A percentile compares a stretch with the other conserved stretches of the same genome.
Conservation (phyloP, 306 rosid species). For the Luffa aegyptiaca region DNA sequence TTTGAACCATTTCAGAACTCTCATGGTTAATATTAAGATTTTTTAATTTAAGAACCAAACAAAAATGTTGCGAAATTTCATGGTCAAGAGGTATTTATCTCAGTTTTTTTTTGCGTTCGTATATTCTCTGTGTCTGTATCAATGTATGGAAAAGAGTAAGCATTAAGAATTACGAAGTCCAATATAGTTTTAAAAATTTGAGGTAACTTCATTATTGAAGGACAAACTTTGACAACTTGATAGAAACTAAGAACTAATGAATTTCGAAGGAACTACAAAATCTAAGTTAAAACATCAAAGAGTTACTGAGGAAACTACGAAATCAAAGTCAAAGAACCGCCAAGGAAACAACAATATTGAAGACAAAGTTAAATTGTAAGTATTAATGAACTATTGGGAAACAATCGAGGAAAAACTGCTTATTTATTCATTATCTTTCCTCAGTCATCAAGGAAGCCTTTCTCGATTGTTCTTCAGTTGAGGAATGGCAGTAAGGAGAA, state of each 20-base stretch:
- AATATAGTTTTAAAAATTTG: background rate
- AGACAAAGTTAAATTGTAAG: background rate
- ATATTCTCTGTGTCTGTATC: background rate
- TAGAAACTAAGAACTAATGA: background rate
- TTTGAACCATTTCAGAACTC: background rate
- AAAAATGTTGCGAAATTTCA: background rate
- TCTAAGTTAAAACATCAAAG: background rate
- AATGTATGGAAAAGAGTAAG: background rate
- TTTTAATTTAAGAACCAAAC: background rate
- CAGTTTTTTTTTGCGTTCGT: background rate
- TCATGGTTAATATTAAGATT: background rate
- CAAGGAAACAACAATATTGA: background rate
- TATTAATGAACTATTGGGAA: background rate
- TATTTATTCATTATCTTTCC: background rate
- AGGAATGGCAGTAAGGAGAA: background rate
- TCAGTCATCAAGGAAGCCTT: constrained; percentile 3
- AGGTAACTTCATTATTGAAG: background rate
- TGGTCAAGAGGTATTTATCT: background rate
- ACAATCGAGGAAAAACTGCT: background rate
- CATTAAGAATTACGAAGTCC: background rate
- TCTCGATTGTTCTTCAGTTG: background rate
- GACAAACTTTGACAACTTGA: background rate
- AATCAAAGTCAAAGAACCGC: background rate
- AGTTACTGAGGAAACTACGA: background rate
- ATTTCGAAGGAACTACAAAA: background rate